Conservation (phyloP, 2,329 filamentous ascomycete genomes). For the Scleromitrula shiraiana region DNA sequence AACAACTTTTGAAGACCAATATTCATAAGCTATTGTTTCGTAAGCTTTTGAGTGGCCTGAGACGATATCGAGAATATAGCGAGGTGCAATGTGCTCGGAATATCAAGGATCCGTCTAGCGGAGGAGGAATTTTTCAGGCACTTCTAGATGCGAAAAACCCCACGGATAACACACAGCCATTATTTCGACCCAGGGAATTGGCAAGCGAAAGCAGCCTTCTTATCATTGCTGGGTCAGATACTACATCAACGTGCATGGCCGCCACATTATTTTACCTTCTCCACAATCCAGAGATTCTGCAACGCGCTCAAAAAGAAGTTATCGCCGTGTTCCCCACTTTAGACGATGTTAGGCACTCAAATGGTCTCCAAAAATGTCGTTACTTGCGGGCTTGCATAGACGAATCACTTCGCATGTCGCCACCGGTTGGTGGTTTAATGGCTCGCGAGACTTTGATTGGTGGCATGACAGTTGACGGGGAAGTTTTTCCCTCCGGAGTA, state of each 20-base stretch:
- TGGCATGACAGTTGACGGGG: slow-evolving; percentile 20
- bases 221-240: too few species aligned
- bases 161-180: too few species aligned
- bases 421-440: slow-evolving; percentile 18
- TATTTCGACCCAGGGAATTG: too few species aligned
- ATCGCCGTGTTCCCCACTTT: neutral
- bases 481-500: slow-evolving; percentile 32
- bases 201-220: too few species aligned
- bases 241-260: neutral
- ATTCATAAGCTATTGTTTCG: neutral
- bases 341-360: neutral
- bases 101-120: neutral
- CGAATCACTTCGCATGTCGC: slow-evolving; percentile 20
- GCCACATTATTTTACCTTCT: neutral
- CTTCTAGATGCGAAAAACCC: neutral
- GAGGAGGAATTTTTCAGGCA: neutral
- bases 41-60: neutral
- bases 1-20: neutral
- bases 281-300: neutral
- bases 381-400: slow-evolving; percentile 37
- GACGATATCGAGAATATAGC: neutral
- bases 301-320: neutral
- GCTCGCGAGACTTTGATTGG: slow-evolving; percentile 17
- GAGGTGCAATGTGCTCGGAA: neutral
- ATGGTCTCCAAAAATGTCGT: slow-evolving; percentile 25